Conservation (phyloP, 2,329 filamentous ascomycete genomes). For the Colletotrichum lindemuthianum region DNA sequence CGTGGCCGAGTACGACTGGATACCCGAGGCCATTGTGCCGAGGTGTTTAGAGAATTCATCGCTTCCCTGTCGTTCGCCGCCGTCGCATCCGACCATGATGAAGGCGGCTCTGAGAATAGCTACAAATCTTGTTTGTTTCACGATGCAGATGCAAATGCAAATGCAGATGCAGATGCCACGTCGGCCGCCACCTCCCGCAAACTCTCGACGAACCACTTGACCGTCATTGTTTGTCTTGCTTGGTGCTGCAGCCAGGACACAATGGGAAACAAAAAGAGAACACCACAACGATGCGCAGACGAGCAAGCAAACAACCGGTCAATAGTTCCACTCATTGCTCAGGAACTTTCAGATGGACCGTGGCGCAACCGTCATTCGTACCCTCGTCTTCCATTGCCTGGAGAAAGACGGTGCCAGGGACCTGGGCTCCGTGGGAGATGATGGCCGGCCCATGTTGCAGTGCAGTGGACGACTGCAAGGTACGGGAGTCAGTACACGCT, state of each 20-base stretch:
- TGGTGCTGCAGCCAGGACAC: constrained; percentile 9
- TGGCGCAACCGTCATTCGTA: too few relatives aligned
- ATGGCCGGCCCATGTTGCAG: constrained; percentile 27
- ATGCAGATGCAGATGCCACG: constrained; percentile 19
- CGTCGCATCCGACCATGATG: background rate
- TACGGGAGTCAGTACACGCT: constrained; percentile 32
- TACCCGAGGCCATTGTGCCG: background rate
- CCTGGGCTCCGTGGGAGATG: constrained; percentile 24
- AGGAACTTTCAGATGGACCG: background rate
- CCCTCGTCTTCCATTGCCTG: background rate
- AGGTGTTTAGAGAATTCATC: background rate
- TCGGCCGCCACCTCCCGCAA: constrained; percentile 19
- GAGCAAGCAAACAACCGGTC: constrained; percentile 5
- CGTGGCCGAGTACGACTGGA: background rate
- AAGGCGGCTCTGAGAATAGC: constrained; percentile 6
- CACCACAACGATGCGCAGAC: background rate
- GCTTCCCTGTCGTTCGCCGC: background rate
- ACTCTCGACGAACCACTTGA: background rate
- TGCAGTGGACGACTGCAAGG: constrained; percentile 33
- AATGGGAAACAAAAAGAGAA: constrained; percentile 5
- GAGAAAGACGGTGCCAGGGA: constrained; percentile 22
- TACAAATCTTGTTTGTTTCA: constrained; percentile 15
- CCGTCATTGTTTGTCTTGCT: background rate
- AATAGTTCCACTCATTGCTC: background rate
- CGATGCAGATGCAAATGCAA: background rate